phyloP scores from a whole-genome alignment of 164 flowering plant genomes.

The Platanus orientalis region DNA sequence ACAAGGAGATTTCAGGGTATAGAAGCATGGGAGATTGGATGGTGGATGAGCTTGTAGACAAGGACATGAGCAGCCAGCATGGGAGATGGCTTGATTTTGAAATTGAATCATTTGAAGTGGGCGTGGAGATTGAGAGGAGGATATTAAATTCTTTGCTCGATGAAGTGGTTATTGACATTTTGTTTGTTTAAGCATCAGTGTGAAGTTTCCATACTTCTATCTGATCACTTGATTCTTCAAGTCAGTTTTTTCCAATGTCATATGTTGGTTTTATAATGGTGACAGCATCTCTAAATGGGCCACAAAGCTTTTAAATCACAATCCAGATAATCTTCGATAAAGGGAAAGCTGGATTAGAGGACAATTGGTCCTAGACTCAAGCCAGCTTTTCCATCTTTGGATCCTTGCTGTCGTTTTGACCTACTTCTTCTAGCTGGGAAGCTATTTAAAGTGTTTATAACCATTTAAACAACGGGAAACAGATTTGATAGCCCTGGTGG shows the following conservation, averaged over 20 bases:
- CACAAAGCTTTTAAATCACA: not conserved
- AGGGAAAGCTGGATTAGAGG: no score
- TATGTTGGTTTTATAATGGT: no score
- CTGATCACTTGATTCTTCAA: not conserved
- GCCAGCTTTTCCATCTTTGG: no score
- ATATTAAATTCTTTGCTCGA: constrained; percentile 58
- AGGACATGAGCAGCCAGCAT: constrained; percentile 73
- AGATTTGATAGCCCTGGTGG: no score
- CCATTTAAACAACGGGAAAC: no score
- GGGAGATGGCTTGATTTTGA: constrained; percentile 83
- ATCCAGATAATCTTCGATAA: not conserved
- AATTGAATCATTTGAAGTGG: constrained; percentile 51
- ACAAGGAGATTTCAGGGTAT: constrained; percentile 62
- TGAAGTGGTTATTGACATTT: constrained; percentile 62
- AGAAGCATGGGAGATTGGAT: constrained; percentile 57
- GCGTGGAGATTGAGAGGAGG: constrained; percentile 48
- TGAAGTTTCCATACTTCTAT: not conserved
- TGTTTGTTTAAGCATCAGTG: constrained; percentile 13
- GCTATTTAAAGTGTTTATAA: no score
- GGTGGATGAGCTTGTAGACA: constrained; percentile 92
- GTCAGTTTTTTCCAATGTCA: not conserved
- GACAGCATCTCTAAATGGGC: not conserved
- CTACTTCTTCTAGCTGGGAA: no score
- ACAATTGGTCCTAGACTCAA: no score
- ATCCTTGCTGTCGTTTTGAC: no score